Evolutionary conservation across 208 protist genomes (phyloP).

Genomic region (Crithidia sp.): DNA sequence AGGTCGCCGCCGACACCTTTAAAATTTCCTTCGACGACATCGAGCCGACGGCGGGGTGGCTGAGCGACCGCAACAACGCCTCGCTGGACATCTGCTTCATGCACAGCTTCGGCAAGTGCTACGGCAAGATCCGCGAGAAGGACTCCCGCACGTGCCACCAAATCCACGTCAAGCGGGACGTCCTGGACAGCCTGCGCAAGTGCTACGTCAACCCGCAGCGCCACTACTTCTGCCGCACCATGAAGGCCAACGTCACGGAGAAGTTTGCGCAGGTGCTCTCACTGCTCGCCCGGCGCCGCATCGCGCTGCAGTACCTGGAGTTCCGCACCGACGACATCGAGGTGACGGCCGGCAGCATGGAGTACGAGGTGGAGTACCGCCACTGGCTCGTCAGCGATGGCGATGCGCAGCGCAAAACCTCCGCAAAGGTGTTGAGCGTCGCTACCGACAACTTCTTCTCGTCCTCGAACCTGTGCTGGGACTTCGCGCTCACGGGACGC

Average conservation of each 20-base stretch:
- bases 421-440: conserved; percentile 6
- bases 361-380: conserved; percentile 61
- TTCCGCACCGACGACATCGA: conserved; percentile 57
- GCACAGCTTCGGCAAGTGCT: conserved; percentile 72
- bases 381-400: conserved; percentile 47
- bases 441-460: conserved; percentile 60
- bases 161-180: conserved; percentile 49
- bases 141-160: conserved; percentile 61
- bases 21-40: conserved; percentile 47
- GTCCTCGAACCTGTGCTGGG: conserved; percentile 52
- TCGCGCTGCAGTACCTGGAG: conserved; percentile 60
- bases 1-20: conserved; percentile 17
- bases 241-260: conserved; percentile 61
- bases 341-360: conserved; percentile 47
- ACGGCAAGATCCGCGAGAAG: conserved; percentile 49
- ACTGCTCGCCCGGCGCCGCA: conserved; percentile 40
- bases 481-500: conserved; percentile 53
- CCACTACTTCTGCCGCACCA: conserved; percentile 59
- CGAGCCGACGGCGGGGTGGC: conserved; percentile 61
- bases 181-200: conserved; percentile 47
- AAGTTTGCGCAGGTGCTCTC: conserved; percentile 54
- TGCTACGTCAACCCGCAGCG: conserved; percentile 49
- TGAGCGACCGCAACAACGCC: conserved; percentile 56
- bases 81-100: conserved; percentile 69
- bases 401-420: conserved; percentile 16